Evolutionary conservation across 495 filamentous ascomycete genomes (phyloP).

Genomic region (Lasiosphaeria ovina): DNA sequence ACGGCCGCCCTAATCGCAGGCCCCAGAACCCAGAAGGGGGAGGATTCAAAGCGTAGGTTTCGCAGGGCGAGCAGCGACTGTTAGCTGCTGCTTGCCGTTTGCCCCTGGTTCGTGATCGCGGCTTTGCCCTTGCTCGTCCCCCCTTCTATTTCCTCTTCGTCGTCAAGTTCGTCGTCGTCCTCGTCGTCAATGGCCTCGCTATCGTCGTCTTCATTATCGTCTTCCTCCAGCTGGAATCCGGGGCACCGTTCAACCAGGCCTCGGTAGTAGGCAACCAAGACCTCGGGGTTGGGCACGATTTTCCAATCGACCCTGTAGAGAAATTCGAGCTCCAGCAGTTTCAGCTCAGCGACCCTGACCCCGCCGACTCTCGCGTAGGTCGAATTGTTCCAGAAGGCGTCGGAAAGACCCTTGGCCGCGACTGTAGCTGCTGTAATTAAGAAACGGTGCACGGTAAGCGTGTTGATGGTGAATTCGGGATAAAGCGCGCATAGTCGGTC

Average conservation of each 20-base stretch:
- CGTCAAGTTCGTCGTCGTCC: slow-evolving; percentile 26
- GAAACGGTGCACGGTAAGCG: slow-evolving; percentile 93
- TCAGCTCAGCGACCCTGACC: slow-evolving; percentile 82
- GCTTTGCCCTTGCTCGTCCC: neutral
- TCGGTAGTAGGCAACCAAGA: slow-evolving; percentile 87
- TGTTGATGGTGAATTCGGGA: slow-evolving; percentile 89
- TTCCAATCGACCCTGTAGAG: slow-evolving; percentile 89
- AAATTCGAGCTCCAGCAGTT: slow-evolving; percentile 92
- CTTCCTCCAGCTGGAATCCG: slow-evolving; percentile 39
- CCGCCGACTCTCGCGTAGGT: slow-evolving; percentile 93
- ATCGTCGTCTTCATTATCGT: slow-evolving; percentile 21
- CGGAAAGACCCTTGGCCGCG: slow-evolving; percentile 90
- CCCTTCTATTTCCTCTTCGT: slow-evolving; percentile 7
- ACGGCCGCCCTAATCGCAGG: too few relatives aligned
- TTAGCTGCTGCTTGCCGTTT: neutral
- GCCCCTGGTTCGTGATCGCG: neutral
- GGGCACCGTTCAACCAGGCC: slow-evolving; percentile 67
- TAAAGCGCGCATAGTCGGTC: slow-evolving; percentile 91
- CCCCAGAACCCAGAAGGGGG: too few relatives aligned
- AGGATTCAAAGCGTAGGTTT: neutral
- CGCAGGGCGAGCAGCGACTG: neutral
- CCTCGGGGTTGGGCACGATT: slow-evolving; percentile 92
- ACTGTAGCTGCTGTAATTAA: slow-evolving; percentile 94
- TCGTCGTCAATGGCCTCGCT: slow-evolving; percentile 22
- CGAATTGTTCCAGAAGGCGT: slow-evolving; percentile 96